Evolutionary conservation across 495 filamentous ascomycete species (phyloP), one percentile per base, ranked within the genome.

Genomic region (Lophiostoma macrostomum): DNA sequence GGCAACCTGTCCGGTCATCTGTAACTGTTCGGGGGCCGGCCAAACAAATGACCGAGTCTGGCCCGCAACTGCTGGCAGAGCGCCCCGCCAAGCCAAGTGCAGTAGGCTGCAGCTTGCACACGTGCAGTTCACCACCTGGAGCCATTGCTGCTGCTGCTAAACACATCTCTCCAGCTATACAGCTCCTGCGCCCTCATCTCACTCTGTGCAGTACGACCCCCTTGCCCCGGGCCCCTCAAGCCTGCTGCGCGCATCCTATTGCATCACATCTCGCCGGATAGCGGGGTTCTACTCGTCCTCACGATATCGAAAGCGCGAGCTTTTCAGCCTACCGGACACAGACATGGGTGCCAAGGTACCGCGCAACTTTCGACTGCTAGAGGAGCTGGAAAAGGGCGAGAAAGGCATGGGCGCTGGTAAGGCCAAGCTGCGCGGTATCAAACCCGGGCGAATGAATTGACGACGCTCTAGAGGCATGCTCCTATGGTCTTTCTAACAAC

Each of bases 301-400:
- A 13, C 23, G 14, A 35, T n/a, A n/a, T n/a, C n/a, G n/a, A n/a
- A n/a, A n/a, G n/a, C n/a, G n/a, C n/a, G n/a, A n/a, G n/a, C n/a
- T n/a, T 7, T 42, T 16, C 27, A 16, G 20, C 49, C 39, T 22
- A 5, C 4, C 50, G 24, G 14, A 18, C n/a, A 36, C 40, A 23
- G 77, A 31, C 20, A 89, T 88, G 85, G 70, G 79, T 41, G 88
- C 93, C 30, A 95, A 94, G 65, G 79, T 98, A 28, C 93, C 93
- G 31, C 79, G 93, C 64, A 97, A 97, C 73, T 98, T 98, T 67
- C 81, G 91, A 60, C 81, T 98, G 60, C 80, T 98, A 16, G 94
- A 96, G 67, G 93, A 98, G 82, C 79, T 98, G 2, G 93, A 98
- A 76, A 97, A 96, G 75, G 93, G 93, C 58, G 93, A 98, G 76